Percentiles rank a stretch among this genome's conserved stretches.
phyloP scores from a whole-genome alignment of 140 eudicot species.

The Bidens hawaiensis region DNA sequence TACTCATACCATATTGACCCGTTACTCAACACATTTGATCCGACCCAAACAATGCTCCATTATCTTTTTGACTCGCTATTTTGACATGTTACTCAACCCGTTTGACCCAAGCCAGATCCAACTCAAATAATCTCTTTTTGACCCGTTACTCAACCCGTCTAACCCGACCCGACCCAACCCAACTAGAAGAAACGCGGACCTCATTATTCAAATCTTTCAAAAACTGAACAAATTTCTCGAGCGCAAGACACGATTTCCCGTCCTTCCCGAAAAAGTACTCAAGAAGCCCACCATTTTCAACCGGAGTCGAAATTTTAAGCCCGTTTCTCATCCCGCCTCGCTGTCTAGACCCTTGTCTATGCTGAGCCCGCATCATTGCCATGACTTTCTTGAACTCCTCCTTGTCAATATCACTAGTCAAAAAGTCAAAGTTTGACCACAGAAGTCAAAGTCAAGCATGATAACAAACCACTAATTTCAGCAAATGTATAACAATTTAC shows the following conservation, averaged over 20 bases:
- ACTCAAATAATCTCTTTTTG: no score
- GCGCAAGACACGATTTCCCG: conserved; percentile 54
- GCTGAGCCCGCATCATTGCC: conserved; percentile 75
- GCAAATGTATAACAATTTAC: conserved; percentile 26
- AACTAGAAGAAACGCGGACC: conserved; percentile 27
- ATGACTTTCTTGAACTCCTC: conserved; percentile 86
- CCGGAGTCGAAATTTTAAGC: conserved; percentile 64
- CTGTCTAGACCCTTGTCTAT: conserved; percentile 77
- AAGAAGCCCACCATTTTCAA: conserved; percentile 76
- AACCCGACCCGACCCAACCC: no score
- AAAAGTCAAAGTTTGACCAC: not conserved
- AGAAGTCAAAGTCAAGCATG: not conserved
- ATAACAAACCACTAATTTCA: not conserved
- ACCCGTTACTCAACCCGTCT: conserved; percentile 2
- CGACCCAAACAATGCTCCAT: no score
- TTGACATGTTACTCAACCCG: no score
- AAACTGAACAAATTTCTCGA: conserved; percentile 63
- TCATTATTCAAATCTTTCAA: conserved; percentile 79
- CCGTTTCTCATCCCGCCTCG: conserved; percentile 68
- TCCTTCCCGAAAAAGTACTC: conserved; percentile 88
- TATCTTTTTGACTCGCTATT: no score
- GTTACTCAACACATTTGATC: no score
- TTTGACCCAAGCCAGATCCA: no score
- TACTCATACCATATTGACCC: no score
- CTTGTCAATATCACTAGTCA: conserved; percentile 61